Percentiles rank a stretch among this genome's conserved stretches.
phyloP scores from a whole-genome alignment of 345 rosid species.

The Rhodamnia argentea region DNA sequence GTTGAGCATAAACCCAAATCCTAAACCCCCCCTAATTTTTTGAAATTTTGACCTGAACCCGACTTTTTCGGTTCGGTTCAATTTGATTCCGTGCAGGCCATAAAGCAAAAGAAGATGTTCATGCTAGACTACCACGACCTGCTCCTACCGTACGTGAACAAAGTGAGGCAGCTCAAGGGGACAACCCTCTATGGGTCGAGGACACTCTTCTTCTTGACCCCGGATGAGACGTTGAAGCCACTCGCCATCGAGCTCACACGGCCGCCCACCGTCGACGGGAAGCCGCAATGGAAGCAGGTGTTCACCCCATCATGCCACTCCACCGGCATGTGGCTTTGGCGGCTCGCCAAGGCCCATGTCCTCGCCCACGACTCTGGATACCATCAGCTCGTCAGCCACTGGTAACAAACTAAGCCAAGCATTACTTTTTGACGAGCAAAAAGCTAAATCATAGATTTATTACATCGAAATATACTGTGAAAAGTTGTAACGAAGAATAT shows the following conservation, averaged over 20 bases:
- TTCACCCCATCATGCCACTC: slow-evolving; percentile 28
- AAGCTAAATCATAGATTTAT: background rate
- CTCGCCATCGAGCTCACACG: slow-evolving; percentile 59
- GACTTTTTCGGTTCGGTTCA: background rate
- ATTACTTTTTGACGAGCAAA: background rate
- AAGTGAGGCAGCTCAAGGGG: slow-evolving; percentile 36
- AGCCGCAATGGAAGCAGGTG: slow-evolving; percentile 58
- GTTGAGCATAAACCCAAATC: background rate
- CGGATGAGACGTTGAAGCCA: slow-evolving; percentile 39
- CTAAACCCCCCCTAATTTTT: background rate
- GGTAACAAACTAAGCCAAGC: slow-evolving; percentile 17
- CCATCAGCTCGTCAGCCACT: slow-evolving; percentile 69
- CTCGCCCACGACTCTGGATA: slow-evolving; percentile 51
- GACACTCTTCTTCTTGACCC: slow-evolving; percentile 48
- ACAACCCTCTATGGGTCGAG: slow-evolving; percentile 55
- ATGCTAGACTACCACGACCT: slow-evolving; percentile 51
- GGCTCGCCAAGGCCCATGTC: slow-evolving; percentile 58
- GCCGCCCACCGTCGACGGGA: slow-evolving; percentile 31
- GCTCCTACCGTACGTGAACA: slow-evolving; percentile 52
- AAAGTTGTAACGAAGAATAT: too few species aligned
- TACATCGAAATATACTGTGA: background rate
- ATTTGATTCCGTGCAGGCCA: slow-evolving; percentile 15
- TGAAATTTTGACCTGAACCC: background rate
- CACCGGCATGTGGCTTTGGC: slow-evolving; percentile 63
- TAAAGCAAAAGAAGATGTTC: slow-evolving; percentile 36